phyloP scores from a whole-genome alignment of 352 stramenopile species.

The Phytophthora chlamydospora region DNA sequence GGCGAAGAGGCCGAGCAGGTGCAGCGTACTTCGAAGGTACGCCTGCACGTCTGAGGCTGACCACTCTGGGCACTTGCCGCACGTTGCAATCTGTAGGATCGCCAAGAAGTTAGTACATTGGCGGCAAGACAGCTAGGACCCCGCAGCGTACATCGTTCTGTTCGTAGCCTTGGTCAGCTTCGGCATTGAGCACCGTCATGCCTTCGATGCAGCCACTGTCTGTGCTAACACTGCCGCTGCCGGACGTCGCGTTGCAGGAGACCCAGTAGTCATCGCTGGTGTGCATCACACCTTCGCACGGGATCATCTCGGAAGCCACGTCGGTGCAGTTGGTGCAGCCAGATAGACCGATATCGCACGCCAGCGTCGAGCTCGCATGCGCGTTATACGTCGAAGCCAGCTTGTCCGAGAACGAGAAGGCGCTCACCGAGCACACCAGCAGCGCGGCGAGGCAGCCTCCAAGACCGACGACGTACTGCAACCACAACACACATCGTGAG shows the following conservation, averaged over 20 bases:
- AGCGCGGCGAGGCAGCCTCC: conserved; percentile 62
- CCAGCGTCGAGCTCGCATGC: conserved; percentile 50
- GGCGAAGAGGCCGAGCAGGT: conserved; percentile 70
- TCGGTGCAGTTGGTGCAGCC: conserved; percentile 84
- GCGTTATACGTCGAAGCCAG: conserved; percentile 60
- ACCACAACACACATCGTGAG: conserved; percentile 7
- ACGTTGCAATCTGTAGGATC: conserved; percentile 58
- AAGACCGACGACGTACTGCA: conserved; percentile 79
- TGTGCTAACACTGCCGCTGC: conserved; percentile 9
- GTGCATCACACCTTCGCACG: conserved; percentile 53
- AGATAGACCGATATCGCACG: conserved; percentile 67
- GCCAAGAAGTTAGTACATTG: conserved; percentile 14
- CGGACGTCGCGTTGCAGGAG: conserved; percentile 38
- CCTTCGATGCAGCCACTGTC: conserved; percentile 45
- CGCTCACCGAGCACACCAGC: conserved; percentile 61
- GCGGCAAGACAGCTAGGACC: neutral
- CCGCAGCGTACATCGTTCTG: conserved; percentile 64
- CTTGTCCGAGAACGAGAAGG: conserved; percentile 72
- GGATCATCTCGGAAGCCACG: conserved; percentile 25
- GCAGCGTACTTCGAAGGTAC: conserved; percentile 66
- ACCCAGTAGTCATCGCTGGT: conserved; percentile 46
- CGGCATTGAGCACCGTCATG: conserved; percentile 62
- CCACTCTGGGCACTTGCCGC: conserved; percentile 83
- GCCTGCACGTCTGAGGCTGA: conserved; percentile 65
- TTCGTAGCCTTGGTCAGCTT: conserved; percentile 60